These are phyloP conservation scores for Ceratobasidium sp. DNA, from an alignment of 1,284 basidiomycete species.

Conservation along the genomic window DNA sequence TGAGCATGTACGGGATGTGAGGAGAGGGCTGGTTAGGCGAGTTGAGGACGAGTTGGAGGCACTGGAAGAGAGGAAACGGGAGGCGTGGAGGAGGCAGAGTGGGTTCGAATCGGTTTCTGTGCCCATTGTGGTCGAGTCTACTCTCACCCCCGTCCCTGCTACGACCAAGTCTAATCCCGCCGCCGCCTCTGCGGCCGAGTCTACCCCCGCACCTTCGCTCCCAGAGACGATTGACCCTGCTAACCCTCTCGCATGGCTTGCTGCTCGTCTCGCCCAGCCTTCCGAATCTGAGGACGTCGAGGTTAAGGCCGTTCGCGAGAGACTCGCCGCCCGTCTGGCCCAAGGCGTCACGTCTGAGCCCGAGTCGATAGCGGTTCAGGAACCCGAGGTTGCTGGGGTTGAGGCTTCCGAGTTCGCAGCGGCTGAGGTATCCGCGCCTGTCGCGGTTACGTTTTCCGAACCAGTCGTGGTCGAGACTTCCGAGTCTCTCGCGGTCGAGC, in stretches of 20 bases:
- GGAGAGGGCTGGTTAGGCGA: constrained; percentile 69
- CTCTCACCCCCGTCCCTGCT: no score
- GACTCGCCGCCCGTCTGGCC: constrained; percentile 11
- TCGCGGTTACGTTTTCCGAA: no score
- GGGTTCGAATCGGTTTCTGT: background rate
- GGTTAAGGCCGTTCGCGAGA: constrained; percentile 29
- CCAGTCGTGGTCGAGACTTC: background rate
- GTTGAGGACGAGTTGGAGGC: constrained; percentile 73
- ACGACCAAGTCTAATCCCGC: constrained; percentile 18
- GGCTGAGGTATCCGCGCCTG: background rate
- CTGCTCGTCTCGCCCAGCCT: constrained; percentile 9
- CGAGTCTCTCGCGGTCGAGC: background rate
- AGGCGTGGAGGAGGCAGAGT: constrained; percentile 53
- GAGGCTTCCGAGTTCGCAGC: background rate
- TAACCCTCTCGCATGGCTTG: constrained; percentile 20
- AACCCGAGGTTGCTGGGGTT: no score
- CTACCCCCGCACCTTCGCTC: background rate
- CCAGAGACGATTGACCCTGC: background rate
- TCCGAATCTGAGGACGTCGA: constrained; percentile 18
- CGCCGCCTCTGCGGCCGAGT: constrained; percentile 43
- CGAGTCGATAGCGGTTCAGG: background rate
- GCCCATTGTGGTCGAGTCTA: constrained; percentile 32
- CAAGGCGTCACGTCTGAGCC: constrained; percentile 6
- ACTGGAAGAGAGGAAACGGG: constrained; percentile 62
- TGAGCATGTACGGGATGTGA: constrained; percentile 66